phyloP scores from a whole-genome alignment of 768 basidiomycete genomes.

The Infundibulicybe gibba region DNA sequence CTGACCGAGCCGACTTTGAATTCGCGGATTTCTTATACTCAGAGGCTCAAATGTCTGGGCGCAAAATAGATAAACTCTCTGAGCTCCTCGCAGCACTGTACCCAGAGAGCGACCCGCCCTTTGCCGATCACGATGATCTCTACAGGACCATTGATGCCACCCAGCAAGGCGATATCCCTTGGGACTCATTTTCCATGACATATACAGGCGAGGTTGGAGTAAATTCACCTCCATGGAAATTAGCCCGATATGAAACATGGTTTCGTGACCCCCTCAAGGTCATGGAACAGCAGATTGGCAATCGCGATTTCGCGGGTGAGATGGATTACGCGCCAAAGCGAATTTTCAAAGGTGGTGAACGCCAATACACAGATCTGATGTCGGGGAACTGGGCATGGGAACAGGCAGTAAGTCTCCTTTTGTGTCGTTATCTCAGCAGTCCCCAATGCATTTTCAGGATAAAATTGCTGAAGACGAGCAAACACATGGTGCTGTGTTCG shows the following conservation, averaged over 20 bases:
- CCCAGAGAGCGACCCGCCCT: background rate
- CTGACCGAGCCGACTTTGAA: constrained; percentile 1
- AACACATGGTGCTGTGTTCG: constrained; percentile 10
- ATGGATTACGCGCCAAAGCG: constrained; percentile 18
- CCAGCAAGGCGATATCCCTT: background rate
- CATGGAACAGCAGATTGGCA: constrained; percentile 14
- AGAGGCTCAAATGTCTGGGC: constrained; percentile 13
- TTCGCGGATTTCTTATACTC: constrained; percentile 13
- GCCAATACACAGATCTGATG: constrained; percentile 8
- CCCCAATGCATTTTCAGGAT: constrained; percentile 4
- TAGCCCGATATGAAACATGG: constrained; percentile 15
- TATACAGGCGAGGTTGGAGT: constrained; percentile 1
- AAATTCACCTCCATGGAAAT: constrained; percentile 11
- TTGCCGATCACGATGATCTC: background rate
- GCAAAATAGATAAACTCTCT: constrained; percentile 15
- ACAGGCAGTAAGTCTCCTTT: constrained; percentile 14
- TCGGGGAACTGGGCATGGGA: constrained; percentile 13
- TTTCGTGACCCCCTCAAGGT: constrained; percentile 14
- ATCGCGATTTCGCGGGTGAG: constrained; percentile 17
- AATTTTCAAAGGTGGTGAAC: constrained; percentile 5
- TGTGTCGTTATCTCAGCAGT: background rate
- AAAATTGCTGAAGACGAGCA: constrained; percentile 6
- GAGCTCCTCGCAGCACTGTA: constrained; percentile 13
- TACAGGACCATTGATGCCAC: constrained; percentile 3
- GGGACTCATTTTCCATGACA: constrained; percentile 1